A percentile compares a stretch with the other conserved stretches of the same genome.
phyloP scores from a whole-genome alignment of 225 moss, liverwort and hornwort genomes.

The Sphagnum contortum region DNA sequence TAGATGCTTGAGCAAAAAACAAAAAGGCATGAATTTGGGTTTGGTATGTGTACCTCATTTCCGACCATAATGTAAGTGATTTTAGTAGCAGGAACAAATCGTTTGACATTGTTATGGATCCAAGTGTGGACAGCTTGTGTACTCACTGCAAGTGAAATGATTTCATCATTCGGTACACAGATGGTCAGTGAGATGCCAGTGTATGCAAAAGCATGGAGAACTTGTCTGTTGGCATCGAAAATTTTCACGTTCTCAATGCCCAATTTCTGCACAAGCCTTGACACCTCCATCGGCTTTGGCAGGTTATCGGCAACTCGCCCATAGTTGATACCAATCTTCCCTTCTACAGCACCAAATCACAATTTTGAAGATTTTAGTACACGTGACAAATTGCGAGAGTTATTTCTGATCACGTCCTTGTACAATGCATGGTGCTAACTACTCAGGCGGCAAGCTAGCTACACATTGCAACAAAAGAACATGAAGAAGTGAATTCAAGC shows the following conservation, averaged over 20 bases:
- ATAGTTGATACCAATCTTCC: conserved; percentile 29
- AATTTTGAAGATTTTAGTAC: too few relatives aligned
- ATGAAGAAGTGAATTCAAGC: too few relatives aligned
- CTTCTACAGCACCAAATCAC: too few relatives aligned
- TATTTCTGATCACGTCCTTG: too few relatives aligned
- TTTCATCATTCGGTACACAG: too few relatives aligned
- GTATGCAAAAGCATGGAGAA: conserved; percentile 23
- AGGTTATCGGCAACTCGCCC: conserved; percentile 29
- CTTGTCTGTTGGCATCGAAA: conserved; percentile 16
- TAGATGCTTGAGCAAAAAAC: too few relatives aligned
- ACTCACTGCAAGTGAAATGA: conserved; percentile 15
- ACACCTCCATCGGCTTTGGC: conserved; percentile 9
- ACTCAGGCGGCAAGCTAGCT: too few relatives aligned
- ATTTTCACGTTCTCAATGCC: conserved; percentile 24
- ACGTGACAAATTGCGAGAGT: too few relatives aligned
- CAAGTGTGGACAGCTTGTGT: conserved; percentile 45
- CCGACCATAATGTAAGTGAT: conserved; percentile 67
- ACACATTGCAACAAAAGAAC: too few relatives aligned
- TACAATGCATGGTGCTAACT: too few relatives aligned
- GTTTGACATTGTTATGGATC: conserved; percentile 58
- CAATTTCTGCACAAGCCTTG: conserved; percentile 17
- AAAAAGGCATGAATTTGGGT: too few relatives aligned
- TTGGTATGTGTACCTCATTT: conserved; percentile 26
- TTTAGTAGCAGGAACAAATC: conserved; percentile 36
- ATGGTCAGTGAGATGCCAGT: conserved; percentile 8